phyloP scores from a whole-genome alignment of 441 rosid genomes.

The Flueggea neowawraea region DNA sequence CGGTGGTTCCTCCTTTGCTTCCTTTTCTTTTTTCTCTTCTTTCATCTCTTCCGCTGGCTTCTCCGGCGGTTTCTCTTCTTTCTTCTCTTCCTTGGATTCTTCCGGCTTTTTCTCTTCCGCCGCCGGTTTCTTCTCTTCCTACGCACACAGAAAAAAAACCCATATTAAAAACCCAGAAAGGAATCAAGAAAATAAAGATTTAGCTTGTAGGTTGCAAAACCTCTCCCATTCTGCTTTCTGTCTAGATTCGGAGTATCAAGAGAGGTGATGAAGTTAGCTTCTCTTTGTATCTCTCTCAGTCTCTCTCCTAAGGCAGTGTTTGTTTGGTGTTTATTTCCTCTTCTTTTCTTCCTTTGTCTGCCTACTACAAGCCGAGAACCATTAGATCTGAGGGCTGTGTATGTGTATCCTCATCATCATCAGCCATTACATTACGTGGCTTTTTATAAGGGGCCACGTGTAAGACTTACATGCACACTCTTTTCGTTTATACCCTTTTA shows the following conservation, averaged over 20 bases:
- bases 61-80: constrained; percentile 25
- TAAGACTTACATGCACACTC: constrained; percentile 14
- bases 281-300: too few relatives aligned
- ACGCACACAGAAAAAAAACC: background rate
- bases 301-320: background rate
- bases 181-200: background rate
- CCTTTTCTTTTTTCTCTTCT: constrained; percentile 36
- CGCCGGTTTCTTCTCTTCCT: constrained; percentile 67
- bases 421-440: constrained; percentile 29
- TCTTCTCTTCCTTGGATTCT: constrained; percentile 22
- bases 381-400: too few relatives aligned
- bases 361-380: too few relatives aligned
- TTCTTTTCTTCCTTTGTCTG: background rate
- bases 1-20: constrained; percentile 44
- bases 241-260: too few relatives aligned
- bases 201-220: background rate
- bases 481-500: background rate
- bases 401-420: background rate
- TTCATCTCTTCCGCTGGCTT: constrained; percentile 16
- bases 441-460: constrained; percentile 42
- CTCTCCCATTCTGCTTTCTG: background rate
- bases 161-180: background rate
- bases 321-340: background rate
- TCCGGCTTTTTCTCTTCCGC: constrained; percentile 6
- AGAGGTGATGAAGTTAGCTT: too few relatives aligned